These are phyloP conservation scores for Populus hybrid DNA, from an alignment of 441 rosid species.

Conservation along the genomic window DNA sequence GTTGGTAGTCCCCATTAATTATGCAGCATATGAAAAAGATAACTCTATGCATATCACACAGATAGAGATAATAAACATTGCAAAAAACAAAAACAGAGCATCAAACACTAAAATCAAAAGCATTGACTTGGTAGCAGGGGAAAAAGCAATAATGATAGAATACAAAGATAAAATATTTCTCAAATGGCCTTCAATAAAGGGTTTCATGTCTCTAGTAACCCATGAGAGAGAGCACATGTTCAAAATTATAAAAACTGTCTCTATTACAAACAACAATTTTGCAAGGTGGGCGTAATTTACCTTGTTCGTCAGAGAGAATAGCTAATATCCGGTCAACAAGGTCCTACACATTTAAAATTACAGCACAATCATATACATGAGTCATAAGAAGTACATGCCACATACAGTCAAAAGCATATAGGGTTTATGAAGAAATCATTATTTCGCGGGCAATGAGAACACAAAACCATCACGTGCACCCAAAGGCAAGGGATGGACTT, in stretches of 20 bases:
- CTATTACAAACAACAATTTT: background rate
- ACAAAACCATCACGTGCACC: background rate
- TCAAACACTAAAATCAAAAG: background rate
- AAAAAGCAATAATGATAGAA: background rate
- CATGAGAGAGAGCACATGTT: background rate
- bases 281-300: constrained; percentile 27
- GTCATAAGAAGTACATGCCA: background rate
- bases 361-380: constrained; percentile 15
- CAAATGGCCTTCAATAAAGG: background rate
- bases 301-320: constrained; percentile 72
- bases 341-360: constrained; percentile 52
- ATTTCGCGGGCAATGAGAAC: background rate
- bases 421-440: background rate
- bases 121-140: background rate
- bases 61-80: background rate
- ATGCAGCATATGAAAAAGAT: background rate
- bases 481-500: background rate
- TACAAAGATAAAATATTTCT: background rate
- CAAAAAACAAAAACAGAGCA: background rate
- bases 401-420: background rate
- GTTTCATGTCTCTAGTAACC: background rate
- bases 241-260: background rate
- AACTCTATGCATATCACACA: background rate
- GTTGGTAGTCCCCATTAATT: background rate
- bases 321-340: constrained; percentile 79